phyloP scores from a whole-genome alignment of 2,329 filamentous ascomycete species.

The Fusarium sp. region DNA sequence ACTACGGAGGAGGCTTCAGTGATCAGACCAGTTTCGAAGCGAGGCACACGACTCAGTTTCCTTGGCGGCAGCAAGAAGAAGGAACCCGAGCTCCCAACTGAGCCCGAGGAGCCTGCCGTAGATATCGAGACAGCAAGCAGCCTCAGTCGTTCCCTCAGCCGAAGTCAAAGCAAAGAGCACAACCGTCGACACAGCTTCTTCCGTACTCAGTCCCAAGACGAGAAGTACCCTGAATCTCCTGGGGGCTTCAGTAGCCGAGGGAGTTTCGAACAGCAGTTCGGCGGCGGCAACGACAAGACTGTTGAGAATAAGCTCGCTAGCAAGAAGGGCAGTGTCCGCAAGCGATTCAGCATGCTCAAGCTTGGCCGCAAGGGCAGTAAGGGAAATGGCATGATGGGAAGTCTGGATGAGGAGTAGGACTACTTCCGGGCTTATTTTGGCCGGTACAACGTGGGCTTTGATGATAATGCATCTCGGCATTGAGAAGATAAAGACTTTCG shows the following conservation, averaged over 20 bases:
- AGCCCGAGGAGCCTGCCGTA: slow-evolving; percentile 45
- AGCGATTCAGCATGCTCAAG: slow-evolving; percentile 81
- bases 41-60: slow-evolving; percentile 67
- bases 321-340: slow-evolving; percentile 75
- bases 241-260: slow-evolving; percentile 43
- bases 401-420: slow-evolving; percentile 66
- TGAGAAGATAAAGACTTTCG: slow-evolving; percentile 11
- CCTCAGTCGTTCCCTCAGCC: slow-evolving; percentile 45
- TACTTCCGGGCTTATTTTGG: slow-evolving; percentile 49
- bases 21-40: slow-evolving; percentile 62
- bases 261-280: slow-evolving; percentile 46
- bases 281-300: slow-evolving; percentile 40
- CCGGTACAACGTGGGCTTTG: slow-evolving; percentile 41
- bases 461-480: slow-evolving; percentile 16
- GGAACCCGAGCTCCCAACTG: slow-evolving; percentile 47
- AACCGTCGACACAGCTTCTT: slow-evolving; percentile 58
- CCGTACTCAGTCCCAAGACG: slow-evolving; percentile 52
- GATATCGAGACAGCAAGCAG: slow-evolving; percentile 49
- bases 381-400: slow-evolving; percentile 62
- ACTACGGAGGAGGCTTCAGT: slow-evolving; percentile 62
- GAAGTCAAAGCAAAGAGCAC: slow-evolving; percentile 45
- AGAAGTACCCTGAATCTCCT: slow-evolving; percentile 38
- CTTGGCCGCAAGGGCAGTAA: slow-evolving; percentile 76
- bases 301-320: slow-evolving; percentile 50
- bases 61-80: slow-evolving; percentile 65